A percentile compares a stretch with the other conserved stretches of the same genome.
Conservation (phyloP, 1,284 basidiomycete genomes). For the Sanghuangporus baumii region DNA sequence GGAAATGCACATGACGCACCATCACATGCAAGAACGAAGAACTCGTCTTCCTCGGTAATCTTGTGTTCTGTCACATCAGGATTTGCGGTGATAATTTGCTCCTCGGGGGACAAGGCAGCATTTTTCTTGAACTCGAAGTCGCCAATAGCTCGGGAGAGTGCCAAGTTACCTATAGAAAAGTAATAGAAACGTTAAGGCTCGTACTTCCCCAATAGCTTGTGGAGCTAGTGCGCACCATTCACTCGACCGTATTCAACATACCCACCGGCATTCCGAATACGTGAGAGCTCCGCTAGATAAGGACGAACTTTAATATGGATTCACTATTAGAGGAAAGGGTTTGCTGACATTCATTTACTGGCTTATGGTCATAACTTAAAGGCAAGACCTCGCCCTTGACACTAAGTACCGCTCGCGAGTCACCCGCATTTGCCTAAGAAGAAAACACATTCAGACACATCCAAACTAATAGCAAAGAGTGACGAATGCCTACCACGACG, state of each 20-base stretch:
- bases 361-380: constrained; percentile 96
- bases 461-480: constrained; percentile 1
- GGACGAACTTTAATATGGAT: constrained; percentile 5
- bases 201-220: background rate
- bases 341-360: constrained; percentile 72
- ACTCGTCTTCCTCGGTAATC: constrained; percentile 88
- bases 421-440: constrained; percentile 90
- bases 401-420: constrained; percentile 90
- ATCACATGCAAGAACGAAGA: constrained; percentile 94
- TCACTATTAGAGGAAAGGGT: background rate
- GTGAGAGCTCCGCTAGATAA: constrained; percentile 69
- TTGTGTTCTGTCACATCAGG: constrained; percentile 87
- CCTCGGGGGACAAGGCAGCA: constrained; percentile 72
- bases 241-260: constrained; percentile 97
- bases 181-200: background rate
- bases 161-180: constrained; percentile 78
- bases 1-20: constrained; percentile 47
- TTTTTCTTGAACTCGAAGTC: constrained; percentile 99
- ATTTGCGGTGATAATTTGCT: constrained; percentile 93
- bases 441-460: background rate
- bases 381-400: constrained; percentile 83
- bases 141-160: constrained; percentile 90
- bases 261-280: constrained; percentile 92
- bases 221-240: constrained; percentile 64
- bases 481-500: constrained; percentile 57